A percentile compares a stretch with the other conserved stretches of the same genome.
These are phyloP conservation scores for Schizophyllum commune DNA, from an alignment of 1,284 basidiomycete genomes.

Conservation along the genomic window DNA sequence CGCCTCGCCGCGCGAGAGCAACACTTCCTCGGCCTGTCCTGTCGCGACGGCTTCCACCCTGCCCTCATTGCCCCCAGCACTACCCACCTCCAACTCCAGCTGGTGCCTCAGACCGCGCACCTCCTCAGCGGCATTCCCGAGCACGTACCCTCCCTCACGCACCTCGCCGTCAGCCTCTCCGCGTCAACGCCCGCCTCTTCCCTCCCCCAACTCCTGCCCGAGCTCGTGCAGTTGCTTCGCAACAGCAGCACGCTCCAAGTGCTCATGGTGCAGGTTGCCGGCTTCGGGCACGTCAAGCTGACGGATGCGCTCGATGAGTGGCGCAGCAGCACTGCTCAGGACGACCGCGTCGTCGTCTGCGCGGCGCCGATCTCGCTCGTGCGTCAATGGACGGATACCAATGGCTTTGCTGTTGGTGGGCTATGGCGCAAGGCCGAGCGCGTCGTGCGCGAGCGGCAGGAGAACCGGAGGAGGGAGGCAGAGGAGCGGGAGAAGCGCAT, in stretches of 20 bases:
- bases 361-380: conserved; percentile 22
- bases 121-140: conserved; percentile 18
- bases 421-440: conserved; percentile 1
- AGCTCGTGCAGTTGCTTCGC: conserved; percentile 13
- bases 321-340: conserved; percentile 17
- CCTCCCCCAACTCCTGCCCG: conserved; percentile 14
- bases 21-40: conserved; percentile 29
- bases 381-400: conserved; percentile 24
- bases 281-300: conserved; percentile 12
- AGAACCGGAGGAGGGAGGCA: background rate
- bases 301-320: conserved; percentile 15
- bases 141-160: conserved; percentile 24
- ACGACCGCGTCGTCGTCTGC: conserved; percentile 25
- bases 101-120: conserved; percentile 16
- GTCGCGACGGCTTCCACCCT: conserved; percentile 29
- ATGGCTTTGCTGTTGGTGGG: background rate
- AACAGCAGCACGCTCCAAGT: conserved; percentile 17
- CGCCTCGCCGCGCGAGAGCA: conserved; percentile 20
- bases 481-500: background rate
- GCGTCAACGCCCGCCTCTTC: background rate
- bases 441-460: background rate
- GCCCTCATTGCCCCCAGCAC: conserved; percentile 23
- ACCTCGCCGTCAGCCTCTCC: conserved; percentile 23
- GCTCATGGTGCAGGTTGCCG: conserved; percentile 25
- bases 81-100: conserved; percentile 29